Percentiles rank a stretch among this genome's conserved stretches.
Conservation (phyloP, 768 basidiomycete species). For the Asterophora lycoperdoides region DNA sequence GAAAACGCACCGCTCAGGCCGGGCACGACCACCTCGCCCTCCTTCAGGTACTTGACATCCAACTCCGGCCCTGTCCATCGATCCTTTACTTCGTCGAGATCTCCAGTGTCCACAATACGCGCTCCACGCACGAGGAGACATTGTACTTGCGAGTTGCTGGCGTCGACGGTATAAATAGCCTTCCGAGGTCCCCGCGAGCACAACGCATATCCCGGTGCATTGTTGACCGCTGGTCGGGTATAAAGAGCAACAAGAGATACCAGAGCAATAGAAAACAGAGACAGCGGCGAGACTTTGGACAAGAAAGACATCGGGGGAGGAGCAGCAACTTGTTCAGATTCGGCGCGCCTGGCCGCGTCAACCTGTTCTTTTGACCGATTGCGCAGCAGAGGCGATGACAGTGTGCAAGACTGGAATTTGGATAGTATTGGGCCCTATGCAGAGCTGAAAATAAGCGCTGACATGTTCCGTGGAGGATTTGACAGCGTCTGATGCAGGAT, state of each 20-base stretch:
- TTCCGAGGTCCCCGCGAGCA: neutral
- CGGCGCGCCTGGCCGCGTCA: neutral
- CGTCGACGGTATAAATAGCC: neutral
- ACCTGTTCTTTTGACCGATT: neutral
- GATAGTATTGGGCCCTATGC: too few relatives aligned
- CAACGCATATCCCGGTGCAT: neutral
- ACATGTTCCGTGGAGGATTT: too few relatives aligned
- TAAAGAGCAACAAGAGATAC: neutral
- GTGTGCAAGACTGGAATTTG: too few relatives aligned
- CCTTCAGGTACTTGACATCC: constrained; percentile 31
- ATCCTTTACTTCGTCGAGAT: neutral
- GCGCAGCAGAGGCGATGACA: too few relatives aligned
- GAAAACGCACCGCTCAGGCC: constrained; percentile 48
- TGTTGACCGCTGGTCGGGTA: neutral
- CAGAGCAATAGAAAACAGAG: neutral
- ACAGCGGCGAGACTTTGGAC: neutral
- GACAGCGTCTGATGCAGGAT: too few relatives aligned
- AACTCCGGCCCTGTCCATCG: constrained; percentile 1
- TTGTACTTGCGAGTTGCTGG: neutral
- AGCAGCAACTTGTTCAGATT: too few relatives aligned
- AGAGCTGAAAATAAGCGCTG: too few relatives aligned
- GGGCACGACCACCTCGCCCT: constrained; percentile 51
- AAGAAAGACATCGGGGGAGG: neutral
- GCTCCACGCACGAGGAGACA: constrained; percentile 2
- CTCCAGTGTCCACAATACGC: neutral